These are phyloP conservation scores for Neolecta irregularis DNA, from an alignment of 1,139 yeast species.

Conservation along the genomic window DNA sequence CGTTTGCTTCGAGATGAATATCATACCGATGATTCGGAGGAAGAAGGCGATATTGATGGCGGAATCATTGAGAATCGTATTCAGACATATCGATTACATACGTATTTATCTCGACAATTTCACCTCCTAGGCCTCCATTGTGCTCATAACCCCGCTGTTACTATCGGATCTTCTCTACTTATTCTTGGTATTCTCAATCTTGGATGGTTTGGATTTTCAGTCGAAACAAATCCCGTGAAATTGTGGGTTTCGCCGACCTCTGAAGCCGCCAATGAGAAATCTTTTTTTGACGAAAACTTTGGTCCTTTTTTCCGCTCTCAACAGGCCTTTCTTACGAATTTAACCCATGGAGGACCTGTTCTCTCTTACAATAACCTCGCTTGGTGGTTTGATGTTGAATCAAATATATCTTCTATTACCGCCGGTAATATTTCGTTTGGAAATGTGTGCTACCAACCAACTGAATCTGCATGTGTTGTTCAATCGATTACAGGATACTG, in stretches of 20 bases:
- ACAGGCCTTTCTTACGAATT: conserved; percentile 63
- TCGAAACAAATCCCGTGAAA: conserved; percentile 67
- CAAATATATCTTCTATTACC: conserved; percentile 29
- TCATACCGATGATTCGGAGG: too few relatives aligned
- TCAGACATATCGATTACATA: conserved; percentile 31
- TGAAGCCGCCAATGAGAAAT: conserved; percentile 53
- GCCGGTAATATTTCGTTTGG: conserved; percentile 21
- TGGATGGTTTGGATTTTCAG: conserved; percentile 38
- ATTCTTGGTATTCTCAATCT: conserved; percentile 35
- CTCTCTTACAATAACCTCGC: conserved; percentile 49
- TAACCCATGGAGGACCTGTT: conserved; percentile 33
- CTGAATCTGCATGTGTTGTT: conserved; percentile 66
- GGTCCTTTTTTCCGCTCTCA: conserved; percentile 88
- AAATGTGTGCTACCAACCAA: conserved; percentile 75
- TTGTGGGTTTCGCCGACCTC: conserved; percentile 82
- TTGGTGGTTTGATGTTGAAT: conserved; percentile 83
- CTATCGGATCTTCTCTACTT: conserved; percentile 34
- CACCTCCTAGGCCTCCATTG: conserved; percentile 40
- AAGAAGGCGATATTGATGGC: conserved; percentile 14
- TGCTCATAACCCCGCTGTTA: conserved; percentile 41
- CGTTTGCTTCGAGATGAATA: too few relatives aligned
- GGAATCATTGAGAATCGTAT: conserved; percentile 10
- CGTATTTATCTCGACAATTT: conserved; percentile 31
- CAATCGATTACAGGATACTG: conserved; percentile 86
- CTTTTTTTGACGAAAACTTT: conserved; percentile 59